Conservation (phyloP, 768 basidiomycete species). For the Tylopilus sp. region DNA sequence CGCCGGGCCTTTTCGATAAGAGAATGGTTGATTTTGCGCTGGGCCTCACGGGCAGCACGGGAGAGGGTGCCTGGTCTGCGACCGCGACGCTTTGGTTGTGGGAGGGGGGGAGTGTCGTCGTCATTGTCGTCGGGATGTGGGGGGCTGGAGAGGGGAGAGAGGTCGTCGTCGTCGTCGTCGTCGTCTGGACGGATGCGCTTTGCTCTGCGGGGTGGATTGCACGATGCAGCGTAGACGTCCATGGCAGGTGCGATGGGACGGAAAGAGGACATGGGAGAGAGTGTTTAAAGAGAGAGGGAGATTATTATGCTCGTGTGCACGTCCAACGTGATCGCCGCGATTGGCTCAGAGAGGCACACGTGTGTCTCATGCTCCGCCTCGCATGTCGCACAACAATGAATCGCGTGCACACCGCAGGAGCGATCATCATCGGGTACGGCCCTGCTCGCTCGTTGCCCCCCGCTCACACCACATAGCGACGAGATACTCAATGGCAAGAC, state of each 20-base stretch:
- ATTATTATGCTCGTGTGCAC: slow-evolving; percentile 22
- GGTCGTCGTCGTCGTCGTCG: background rate
- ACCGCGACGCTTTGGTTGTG: slow-evolving; percentile 59
- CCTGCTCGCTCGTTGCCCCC: too few species aligned
- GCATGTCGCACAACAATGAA: background rate
- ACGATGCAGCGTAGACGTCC: slow-evolving; percentile 34
- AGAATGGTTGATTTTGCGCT: slow-evolving; percentile 90
- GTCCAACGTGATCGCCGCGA: slow-evolving; percentile 15
- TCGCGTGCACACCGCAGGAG: background rate
- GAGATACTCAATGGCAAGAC: slow-evolving; percentile 94
- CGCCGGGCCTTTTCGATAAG: slow-evolving; percentile 92
- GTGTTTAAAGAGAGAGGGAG: background rate
- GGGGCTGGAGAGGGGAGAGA: slow-evolving; percentile 3
- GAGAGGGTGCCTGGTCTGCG: slow-evolving; percentile 69
- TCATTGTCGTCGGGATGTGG: slow-evolving; percentile 22
- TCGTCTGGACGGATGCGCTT: slow-evolving; percentile 36
- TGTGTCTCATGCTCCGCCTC: background rate
- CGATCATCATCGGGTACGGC: slow-evolving; percentile 68
- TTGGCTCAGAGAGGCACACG: slow-evolving; percentile 13
- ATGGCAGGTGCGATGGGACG: slow-evolving; percentile 28
- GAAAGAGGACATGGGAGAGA: slow-evolving; percentile 12
- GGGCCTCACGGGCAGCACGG: slow-evolving; percentile 76
- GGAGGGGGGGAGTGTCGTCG: slow-evolving; percentile 17
- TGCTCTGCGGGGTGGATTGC: slow-evolving; percentile 45
- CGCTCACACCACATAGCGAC: slow-evolving; percentile 46